Base-by-base conservation (phyloP, 768 basidiomycete genomes). In the Russula ochroleuca region DNA sequence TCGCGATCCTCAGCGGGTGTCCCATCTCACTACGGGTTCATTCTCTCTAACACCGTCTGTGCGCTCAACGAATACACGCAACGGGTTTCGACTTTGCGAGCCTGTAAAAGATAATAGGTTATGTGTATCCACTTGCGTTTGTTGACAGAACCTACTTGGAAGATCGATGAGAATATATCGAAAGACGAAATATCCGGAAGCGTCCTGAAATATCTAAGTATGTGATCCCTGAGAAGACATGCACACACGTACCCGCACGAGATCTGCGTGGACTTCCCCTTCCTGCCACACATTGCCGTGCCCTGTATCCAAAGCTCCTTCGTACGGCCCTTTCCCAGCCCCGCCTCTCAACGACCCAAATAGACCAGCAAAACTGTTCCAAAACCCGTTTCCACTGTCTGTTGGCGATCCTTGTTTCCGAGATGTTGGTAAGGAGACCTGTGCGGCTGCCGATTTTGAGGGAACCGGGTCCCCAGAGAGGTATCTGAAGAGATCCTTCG, bases 241-340 rank as follows among this genome's bases (percentile, higher is more conserved):
- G 13, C 59, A 35, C 11, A 21, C 21, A 77, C 83, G 62, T 73
- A 90, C 90, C 79, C 82, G 83, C 63, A 91, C 78, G 47, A 91
- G 79, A 74, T 88, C 85, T 10, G 84, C 91, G 73, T 92, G 91
- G 10, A 89, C 88, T 69, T 92, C 89, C 9, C 91, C 90, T 65
- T 92, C 89, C 19, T 80, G 85, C 75, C 81, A 89, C 19, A 75
- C 69, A 62, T 76, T 77, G 14, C 79, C 80, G 23, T 76, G 75
- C 23, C 70, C 63, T 33, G 56, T 57, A 38, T 76, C 76, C 21
- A 71, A 65, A 15, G 62, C 68, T 7, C 75, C 61, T 57, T 76
- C 77, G 0, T 61, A 65, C 43, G 65, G 65, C 50, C 69, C 72
- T 55, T 70, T 73, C 54, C 72, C 74, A 37, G 74, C 69, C 48